phyloP scores from a whole-genome alignment of 164 flowering plant genomes.

The Piper betle region DNA sequence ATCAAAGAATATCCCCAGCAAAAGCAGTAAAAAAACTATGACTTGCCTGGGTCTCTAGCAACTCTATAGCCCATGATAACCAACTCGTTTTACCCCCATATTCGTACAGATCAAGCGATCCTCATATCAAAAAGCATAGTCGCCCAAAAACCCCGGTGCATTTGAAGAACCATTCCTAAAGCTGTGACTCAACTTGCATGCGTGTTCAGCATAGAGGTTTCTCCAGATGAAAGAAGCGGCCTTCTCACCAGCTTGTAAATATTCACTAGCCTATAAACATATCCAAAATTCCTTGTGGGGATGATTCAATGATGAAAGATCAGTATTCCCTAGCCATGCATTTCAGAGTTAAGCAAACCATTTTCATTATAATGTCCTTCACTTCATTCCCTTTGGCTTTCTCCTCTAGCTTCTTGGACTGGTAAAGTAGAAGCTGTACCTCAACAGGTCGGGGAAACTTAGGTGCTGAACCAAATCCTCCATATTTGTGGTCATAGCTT shows the following conservation, averaged over 20 bases:
- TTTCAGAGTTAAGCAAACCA: slow-evolving; percentile 62
- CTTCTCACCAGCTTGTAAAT: slow-evolving; percentile 66
- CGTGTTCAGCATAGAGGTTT: slow-evolving; percentile 44
- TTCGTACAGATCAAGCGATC: slow-evolving; percentile 75
- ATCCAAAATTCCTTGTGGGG: slow-evolving; percentile 79
- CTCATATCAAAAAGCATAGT: slow-evolving; percentile 84
- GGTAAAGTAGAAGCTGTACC: slow-evolving; percentile 73
- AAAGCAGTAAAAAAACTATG: not conserved
- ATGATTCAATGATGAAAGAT: slow-evolving; percentile 80
- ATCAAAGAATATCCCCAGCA: not conserved
- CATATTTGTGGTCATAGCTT: slow-evolving; percentile 53
- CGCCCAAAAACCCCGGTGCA: slow-evolving; percentile 95
- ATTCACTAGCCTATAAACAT: slow-evolving; percentile 66
- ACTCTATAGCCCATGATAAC: slow-evolving; percentile 75
- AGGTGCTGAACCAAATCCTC: slow-evolving; percentile 92
- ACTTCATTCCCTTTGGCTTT: slow-evolving; percentile 39
- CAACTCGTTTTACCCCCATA: slow-evolving; percentile 55
- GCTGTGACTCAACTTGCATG: slow-evolving; percentile 60
- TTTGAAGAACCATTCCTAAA: slow-evolving; percentile 85
- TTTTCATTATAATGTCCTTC: slow-evolving; percentile 28
- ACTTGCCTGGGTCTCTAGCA: slow-evolving; percentile 76
- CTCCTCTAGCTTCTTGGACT: slow-evolving; percentile 52
- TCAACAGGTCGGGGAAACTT: slow-evolving; percentile 97
- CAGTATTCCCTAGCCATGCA: slow-evolving; percentile 94
- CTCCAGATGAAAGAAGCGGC: slow-evolving; percentile 69